Conservation (phyloP, 73 alveolate genomes). For the Diophrys sp. region DNA sequence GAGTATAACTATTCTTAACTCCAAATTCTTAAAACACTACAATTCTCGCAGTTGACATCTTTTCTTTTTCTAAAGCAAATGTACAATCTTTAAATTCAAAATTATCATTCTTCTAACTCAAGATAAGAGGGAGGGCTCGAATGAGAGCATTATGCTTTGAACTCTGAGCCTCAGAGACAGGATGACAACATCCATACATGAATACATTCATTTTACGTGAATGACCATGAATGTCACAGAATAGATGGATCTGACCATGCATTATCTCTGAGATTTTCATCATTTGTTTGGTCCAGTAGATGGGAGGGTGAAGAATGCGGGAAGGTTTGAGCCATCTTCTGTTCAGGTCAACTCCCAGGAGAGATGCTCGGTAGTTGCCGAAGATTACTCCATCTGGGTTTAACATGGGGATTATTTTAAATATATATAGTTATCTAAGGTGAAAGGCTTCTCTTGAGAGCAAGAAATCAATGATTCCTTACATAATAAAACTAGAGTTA, state of each 20-base stretch:
- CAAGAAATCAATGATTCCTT: conserved; percentile 68
- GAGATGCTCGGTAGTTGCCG: conserved; percentile 89
- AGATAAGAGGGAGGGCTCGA: conserved; percentile 43
- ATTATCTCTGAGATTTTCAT: conserved; percentile 67
- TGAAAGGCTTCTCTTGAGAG: conserved; percentile 14
- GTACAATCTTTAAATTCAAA: conserved; percentile 53
- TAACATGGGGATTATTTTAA: conserved; percentile 89
- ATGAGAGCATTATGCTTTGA: conserved; percentile 34
- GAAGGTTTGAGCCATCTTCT: conserved; percentile 89
- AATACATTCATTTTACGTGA: conserved; percentile 32
- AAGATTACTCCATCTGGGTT: conserved; percentile 97
- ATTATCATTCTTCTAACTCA: conserved; percentile 34
- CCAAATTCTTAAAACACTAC: conserved; percentile 58
- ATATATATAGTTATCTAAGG: conserved; percentile 21
- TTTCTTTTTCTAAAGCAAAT: conserved; percentile 59
- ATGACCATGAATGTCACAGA: conserved; percentile 28
- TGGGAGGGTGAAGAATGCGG: conserved; percentile 80
- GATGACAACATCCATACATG: conserved; percentile 45
- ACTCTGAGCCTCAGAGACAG: conserved; percentile 22
- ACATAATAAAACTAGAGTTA: conserved; percentile 70
- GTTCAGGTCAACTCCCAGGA: conserved; percentile 92
- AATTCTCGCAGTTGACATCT: conserved; percentile 64
- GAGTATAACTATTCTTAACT: conserved; percentile 50
- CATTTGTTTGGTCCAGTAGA: conserved; percentile 68
- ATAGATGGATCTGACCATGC: conserved; percentile 46